Evolutionary conservation across 768 basidiomycete species (phyloP).

Genomic region (Gloeostereum incarnatum): DNA sequence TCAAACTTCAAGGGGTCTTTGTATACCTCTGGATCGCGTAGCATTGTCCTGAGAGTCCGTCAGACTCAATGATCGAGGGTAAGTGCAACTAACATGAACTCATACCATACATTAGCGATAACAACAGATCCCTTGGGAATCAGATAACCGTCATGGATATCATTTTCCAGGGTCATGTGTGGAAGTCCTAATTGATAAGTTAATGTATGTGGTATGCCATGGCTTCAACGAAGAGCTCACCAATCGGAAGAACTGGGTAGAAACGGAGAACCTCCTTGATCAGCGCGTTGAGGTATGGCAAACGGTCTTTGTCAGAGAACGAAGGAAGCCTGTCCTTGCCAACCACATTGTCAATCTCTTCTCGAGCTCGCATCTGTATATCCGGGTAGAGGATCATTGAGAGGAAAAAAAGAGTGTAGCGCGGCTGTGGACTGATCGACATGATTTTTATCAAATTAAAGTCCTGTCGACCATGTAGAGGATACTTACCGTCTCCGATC

Average conservation of each 20-base stretch:
- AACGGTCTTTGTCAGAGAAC: constrained; percentile 8
- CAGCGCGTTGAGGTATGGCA: constrained; percentile 11
- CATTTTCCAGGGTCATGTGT: constrained; percentile 2
- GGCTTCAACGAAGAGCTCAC: constrained; percentile 5
- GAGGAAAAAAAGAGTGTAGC: constrained; percentile 10
- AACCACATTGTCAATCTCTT: constrained; percentile 10
- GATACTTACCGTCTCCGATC: constrained; percentile 2
- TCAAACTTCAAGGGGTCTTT: constrained; percentile 20
- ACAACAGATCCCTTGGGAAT: constrained; percentile 6
- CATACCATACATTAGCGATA: constrained; percentile 13
- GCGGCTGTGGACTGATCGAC: constrained; percentile 5
- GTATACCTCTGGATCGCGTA: constrained; percentile 20
- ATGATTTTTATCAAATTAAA: not conserved
- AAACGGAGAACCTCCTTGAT: constrained; percentile 10
- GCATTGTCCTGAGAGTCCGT: constrained; percentile 14
- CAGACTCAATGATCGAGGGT: not conserved
- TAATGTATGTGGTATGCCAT: too few relatives aligned
- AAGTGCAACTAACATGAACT: constrained; percentile 7
- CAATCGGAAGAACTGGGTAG: constrained; percentile 8
- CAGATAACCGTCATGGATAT: constrained; percentile 3
- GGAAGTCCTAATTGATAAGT: constrained; percentile 4
- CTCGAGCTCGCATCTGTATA: constrained; percentile 10
- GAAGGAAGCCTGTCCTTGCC: constrained; percentile 11
- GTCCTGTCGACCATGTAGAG: not conserved
- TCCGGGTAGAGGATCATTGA: constrained; percentile 11